Evolutionary conservation across 257 asterid genomes (phyloP), one percentile per base, ranked within the genome.

Genomic region (Lycium barbarum): DNA sequence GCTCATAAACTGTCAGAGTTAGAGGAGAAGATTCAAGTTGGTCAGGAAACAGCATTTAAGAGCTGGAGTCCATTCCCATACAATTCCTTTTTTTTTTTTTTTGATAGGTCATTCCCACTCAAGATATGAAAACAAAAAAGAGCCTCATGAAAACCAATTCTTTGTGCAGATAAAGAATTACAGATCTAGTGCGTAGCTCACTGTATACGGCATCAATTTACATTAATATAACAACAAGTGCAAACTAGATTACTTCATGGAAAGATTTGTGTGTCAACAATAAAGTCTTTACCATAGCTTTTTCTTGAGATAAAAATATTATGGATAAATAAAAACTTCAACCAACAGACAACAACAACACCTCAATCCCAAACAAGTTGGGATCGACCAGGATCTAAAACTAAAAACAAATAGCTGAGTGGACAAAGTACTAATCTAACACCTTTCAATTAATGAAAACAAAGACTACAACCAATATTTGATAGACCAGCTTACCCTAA

Each of bases 311-410:
- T 73, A 20, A 0, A 20, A 73, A 47, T 65, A n/a, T 47, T 47
- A 20, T 47, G 40, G 43, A 12, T 43, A 72, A 47, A 47, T 73
- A 3, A 47, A 73, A 47, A 20, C 61, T 6, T 33, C 61, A 47
- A 12, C 61, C 43, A 73, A 47, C 10, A 66, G 0, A 70, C 33
- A 38, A 70, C 79, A 70, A 17, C 26, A 70, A 70, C 9, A 9
- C 79, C 79, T 40, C 79, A 70, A 70, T 70, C 22, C 79, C 79
- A 70, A 70, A 33, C 17, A 70, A 70, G 79, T 40, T 70, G 15
- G 54, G 33, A 3, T 40, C 54, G 2, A 40, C 14, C 55, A 18
- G 54, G 14, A 74, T 74, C 43, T 22, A 22, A 74, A 74, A 74
- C 59, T 22, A 49, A 74, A 73, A 74, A 74, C 61, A 51, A 74